These are phyloP conservation scores for Rachicladosporium sp. DNA, from an alignment of 2,329 filamentous ascomycete genomes.

Conservation along the genomic window DNA sequence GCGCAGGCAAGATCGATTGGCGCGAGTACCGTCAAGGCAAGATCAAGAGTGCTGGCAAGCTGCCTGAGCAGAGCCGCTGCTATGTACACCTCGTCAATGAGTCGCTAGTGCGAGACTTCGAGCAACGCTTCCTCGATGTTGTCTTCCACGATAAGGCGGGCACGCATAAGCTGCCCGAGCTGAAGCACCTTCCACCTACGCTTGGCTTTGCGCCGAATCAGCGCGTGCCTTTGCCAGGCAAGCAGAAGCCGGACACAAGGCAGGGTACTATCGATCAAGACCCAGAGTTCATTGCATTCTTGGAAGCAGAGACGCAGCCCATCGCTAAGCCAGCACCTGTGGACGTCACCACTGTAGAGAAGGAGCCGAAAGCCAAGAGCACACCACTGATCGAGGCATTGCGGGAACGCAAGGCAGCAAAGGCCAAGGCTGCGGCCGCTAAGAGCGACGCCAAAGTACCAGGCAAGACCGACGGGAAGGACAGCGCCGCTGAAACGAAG, in stretches of 20 bases:
- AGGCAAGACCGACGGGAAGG: slow-evolving; percentile 15
- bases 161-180: slow-evolving; percentile 56
- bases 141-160: slow-evolving; percentile 74
- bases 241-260: slow-evolving; percentile 65
- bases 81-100: slow-evolving; percentile 72
- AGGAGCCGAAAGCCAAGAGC: slow-evolving; percentile 54
- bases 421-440: slow-evolving; percentile 40
- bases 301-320: slow-evolving; percentile 73
- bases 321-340: slow-evolving; percentile 41
- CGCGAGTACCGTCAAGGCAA: slow-evolving; percentile 61
- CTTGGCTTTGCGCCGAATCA: slow-evolving; percentile 77
- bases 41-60: slow-evolving; percentile 76
- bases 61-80: slow-evolving; percentile 65
- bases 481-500: slow-evolving; percentile 20
- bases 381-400: slow-evolving; percentile 85
- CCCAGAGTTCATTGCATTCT: slow-evolving; percentile 84
- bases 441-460: slow-evolving; percentile 45
- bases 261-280: slow-evolving; percentile 96
- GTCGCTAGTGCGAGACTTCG: slow-evolving; percentile 53
- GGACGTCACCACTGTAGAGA: slow-evolving; percentile 37
- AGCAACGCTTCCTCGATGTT: slow-evolving; percentile 55
- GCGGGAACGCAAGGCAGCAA: slow-evolving; percentile 80
- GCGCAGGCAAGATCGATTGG: slow-evolving; percentile 79
- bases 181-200: slow-evolving; percentile 66
- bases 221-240: slow-evolving; percentile 56